A percentile compares a stretch with the other conserved stretches of the same genome.
These are phyloP conservation scores for Rubus parviflorus DNA, from an alignment of 306 rosid genomes.

Conservation along the genomic window DNA sequence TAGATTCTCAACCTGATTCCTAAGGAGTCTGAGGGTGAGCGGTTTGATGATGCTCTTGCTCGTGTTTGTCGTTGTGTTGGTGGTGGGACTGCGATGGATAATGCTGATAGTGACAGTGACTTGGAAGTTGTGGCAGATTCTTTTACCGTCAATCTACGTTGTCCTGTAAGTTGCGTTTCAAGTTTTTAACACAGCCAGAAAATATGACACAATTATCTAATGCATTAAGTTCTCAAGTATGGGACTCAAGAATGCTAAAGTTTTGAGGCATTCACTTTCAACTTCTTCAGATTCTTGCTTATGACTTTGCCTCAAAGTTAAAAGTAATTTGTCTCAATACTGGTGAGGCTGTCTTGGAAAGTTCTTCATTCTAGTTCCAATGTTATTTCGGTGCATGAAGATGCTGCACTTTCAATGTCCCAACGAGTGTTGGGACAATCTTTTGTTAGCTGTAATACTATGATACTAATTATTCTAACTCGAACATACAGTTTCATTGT, in stretches of 20 bases:
- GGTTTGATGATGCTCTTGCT: constrained; percentile 84
- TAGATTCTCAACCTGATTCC: constrained; percentile 81
- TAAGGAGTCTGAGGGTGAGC: constrained; percentile 81
- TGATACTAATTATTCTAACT: not conserved
- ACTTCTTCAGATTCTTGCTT: not conserved
- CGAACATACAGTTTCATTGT: not conserved
- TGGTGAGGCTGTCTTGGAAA: not conserved
- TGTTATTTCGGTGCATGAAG: not conserved
- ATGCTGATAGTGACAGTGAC: constrained; percentile 93
- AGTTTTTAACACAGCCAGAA: not conserved
- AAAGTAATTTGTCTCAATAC: not conserved
- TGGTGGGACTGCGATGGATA: constrained; percentile 75
- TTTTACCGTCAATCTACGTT: constrained; percentile 79
- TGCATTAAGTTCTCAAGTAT: not conserved
- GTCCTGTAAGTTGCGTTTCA: constrained; percentile 70
- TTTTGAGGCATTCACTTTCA: not conserved
- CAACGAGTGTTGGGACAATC: not conserved
- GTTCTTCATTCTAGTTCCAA: not conserved
- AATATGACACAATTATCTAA: not conserved
- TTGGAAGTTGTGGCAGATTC: constrained; percentile 93
- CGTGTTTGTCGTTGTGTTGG: constrained; percentile 80
- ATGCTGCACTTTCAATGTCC: not conserved
- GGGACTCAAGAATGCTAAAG: not conserved
- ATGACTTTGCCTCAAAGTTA: not conserved
- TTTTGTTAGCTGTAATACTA: not conserved